Evolutionary conservation across 1,284 basidiomycete species (phyloP).

Genomic region (Sporisorium reilianum): DNA sequence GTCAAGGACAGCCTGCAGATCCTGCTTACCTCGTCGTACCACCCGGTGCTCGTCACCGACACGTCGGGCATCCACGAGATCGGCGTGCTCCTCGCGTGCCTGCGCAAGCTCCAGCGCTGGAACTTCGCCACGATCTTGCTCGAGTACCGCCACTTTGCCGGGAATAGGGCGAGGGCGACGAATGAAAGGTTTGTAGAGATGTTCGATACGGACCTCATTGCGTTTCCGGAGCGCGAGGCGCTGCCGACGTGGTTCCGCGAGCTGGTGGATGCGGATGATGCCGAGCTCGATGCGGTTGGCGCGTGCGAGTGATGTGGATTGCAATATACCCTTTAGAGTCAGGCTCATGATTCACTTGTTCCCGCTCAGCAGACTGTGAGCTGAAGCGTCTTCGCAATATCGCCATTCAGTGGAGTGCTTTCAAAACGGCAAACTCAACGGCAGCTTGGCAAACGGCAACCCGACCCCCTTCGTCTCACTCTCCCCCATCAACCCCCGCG

Average conservation of each 20-base stretch:
- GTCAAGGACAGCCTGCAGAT: slow-evolving; percentile 63
- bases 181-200: slow-evolving; percentile 68
- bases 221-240: slow-evolving; percentile 46
- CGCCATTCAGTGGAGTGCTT: no score
- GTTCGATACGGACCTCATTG: slow-evolving; percentile 66
- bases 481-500: background rate
- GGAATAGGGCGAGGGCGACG: slow-evolving; percentile 53
- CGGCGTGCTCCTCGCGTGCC: slow-evolving; percentile 61
- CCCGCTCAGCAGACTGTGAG: no score
- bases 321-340: slow-evolving; percentile 9
- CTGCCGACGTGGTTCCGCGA: slow-evolving; percentile 60
- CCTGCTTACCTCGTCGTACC: slow-evolving; percentile 49
- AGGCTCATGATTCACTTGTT: background rate
- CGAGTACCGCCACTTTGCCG: slow-evolving; percentile 66
- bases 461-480: background rate
- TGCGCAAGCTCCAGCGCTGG: slow-evolving; percentile 64
- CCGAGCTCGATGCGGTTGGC: slow-evolving; percentile 35
- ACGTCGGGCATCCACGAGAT: slow-evolving; percentile 65
- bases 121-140: slow-evolving; percentile 66
- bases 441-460: slow-evolving; percentile 30
- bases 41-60: slow-evolving; percentile 64
- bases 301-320: background rate
- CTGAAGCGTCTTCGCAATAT: no score
- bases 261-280: slow-evolving; percentile 47
- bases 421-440: slow-evolving; percentile 25